Evolutionary conservation across 2,329 filamentous ascomycete species (phyloP), one percentile per base, ranked within the genome.

Genomic region (Cercospora citrullina): DNA sequence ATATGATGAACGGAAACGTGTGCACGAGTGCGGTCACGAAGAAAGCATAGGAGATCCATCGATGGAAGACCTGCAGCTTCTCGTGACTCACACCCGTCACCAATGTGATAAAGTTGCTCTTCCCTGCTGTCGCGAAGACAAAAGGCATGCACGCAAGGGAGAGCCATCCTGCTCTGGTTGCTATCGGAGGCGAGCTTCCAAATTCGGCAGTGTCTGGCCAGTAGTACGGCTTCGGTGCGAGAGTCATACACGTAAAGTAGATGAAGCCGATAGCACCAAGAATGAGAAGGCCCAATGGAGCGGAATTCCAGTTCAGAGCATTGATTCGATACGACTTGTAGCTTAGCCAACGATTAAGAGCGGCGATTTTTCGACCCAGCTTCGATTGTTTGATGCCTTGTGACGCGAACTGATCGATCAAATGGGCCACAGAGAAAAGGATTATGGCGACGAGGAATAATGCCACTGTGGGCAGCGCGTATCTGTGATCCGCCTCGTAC

Each of bases 1-100:
- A 85, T 0, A 88, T 77, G 65, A 88, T 83, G 71, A 87, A 89
- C 0, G 87, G 86, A 63, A 88, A 87, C 0, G 86, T 88, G 71
- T 89, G 87, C 9, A 88, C 71, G 2, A 89, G 77, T 0, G 85
- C 84, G 0, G 87, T 78, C 18, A 84, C 77, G 65, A 87, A 87
- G 80, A 87, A 86, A 39, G 84, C 84, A 75, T 84, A 86, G 45
- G 81, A 80, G 3, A 82, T 79, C 84, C 84, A 86, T 61, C 81
- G 80, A 71, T 87, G 85, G 73, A 84, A 86, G n/a, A 85, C 75
- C 65, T 87, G 84, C 1, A 88, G 80, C 64, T 83, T 84, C 72
- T 89, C 87, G 66, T 87, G 85, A 0, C 85, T 82, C 8, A 87
- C 79, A 0, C 86, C 86, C 0, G 86, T 88, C 10, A 86, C 67